phyloP scores from a whole-genome alignment of 306 rosid species.

The Spatholobus suberectus region DNA sequence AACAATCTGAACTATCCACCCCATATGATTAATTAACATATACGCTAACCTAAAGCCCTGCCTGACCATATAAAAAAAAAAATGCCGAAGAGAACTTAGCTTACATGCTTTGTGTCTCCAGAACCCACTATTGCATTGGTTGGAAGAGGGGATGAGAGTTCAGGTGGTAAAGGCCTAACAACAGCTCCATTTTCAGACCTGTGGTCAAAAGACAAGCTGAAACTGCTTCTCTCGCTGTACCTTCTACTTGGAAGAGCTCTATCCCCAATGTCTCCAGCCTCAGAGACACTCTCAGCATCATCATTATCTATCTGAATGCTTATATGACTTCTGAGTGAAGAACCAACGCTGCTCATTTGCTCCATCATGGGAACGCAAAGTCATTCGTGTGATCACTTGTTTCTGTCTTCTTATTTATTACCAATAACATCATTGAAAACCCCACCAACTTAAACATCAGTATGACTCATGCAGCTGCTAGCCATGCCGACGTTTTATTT shows the following conservation, averaged over 20 bases:
- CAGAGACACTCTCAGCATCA: conserved; percentile 36
- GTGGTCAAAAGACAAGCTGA: conserved; percentile 40
- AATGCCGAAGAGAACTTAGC: conserved; percentile 8
- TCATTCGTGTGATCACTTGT: no score
- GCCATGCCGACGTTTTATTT: no score
- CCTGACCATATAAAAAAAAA: not conserved
- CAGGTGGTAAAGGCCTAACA: not conserved
- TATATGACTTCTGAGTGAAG: not conserved
- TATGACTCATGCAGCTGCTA: no score
- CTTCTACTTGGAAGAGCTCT: conserved; percentile 63
- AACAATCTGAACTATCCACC: no score
- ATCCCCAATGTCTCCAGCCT: conserved; percentile 65
- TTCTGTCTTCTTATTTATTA: no score
- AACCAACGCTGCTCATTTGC: no score
- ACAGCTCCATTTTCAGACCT: conserved; percentile 43
- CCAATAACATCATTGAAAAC: no score
- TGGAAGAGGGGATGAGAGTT: conserved; percentile 43
- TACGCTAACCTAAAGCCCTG: not conserved
- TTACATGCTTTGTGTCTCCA: conserved; percentile 56
- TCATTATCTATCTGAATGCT: conserved; percentile 44
- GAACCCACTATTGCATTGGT: conserved; percentile 34
- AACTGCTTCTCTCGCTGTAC: conserved; percentile 39
- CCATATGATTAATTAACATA: not conserved
- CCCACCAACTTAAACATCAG: no score
- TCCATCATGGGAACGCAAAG: no score